Base-by-base conservation (phyloP, 106 monocot genomes). In the Apostasia ramifera region DNA sequence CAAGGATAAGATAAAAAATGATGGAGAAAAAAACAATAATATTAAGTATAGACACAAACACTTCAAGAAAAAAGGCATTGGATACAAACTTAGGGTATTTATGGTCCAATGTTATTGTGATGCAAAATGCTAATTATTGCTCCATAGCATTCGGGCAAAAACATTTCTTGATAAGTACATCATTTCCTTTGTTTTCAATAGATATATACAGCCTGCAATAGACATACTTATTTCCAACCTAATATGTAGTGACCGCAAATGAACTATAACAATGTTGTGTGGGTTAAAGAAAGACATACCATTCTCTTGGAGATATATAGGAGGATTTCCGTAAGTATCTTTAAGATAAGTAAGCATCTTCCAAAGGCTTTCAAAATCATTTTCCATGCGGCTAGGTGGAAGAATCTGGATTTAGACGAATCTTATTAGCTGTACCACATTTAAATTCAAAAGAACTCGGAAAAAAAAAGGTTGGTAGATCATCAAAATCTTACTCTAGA, bases 281-380 rank as follows among this genome's bases (percentile, higher is more conserved):
- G 8, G 52, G 2, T 13, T 66, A 8, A 45, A 44, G 57, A 49
- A 2, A 12, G 11, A 57, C 76, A 53, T 7, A 82, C 85, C 86
- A 69, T 86, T 86, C 54, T 86, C 86, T n/a, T 91, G 77, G 26
- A 90, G 44, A 44, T 76, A 90, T 61, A 82, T 61, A 0, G 77
- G 74, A 67, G 79, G 78, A 58, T 80, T 81, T 14, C 72, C 71
- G 49, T 84, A 91, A 6, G 45, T 57, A 38, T 71, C 40, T 44
- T 70, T 84, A 43, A 86, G 10, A 53, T 74, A 72, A 39, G 77
- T 61, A 43, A 91, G 53, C 5, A 82, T 10, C 2, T 66, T n/a
- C 38, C 61, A 55, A 44, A 91, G 69, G 37, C 86, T 12, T 49
- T 51, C 58, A 2, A 75, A 43, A 60, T 52, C 10, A 43, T 67